Base-by-base conservation (phyloP, 2,329 filamentous ascomycete genomes). In the Nothopassalora personata region DNA sequence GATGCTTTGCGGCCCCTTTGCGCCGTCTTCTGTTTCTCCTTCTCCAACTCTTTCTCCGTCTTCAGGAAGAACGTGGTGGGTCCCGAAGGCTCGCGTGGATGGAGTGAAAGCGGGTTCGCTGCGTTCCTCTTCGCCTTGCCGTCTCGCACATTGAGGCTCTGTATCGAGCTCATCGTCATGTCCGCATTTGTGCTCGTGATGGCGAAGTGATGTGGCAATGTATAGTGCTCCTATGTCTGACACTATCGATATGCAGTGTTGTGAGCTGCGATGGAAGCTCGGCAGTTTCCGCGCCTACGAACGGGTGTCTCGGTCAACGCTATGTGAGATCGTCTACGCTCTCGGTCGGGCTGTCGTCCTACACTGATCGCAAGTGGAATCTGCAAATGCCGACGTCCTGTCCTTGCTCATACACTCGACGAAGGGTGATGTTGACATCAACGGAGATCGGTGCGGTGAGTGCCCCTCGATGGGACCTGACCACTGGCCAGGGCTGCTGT, bases 1-100 rank as follows among this genome's bases (percentile, higher is more conserved):
- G 68, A 68, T 34, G 51, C 59, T 55, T 64, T 70, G 43, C 64
- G 58, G 15, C 66, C 68, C 64, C 67, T 57, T 46, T 60, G 60
- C 18, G 49, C n/a, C 13, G 27, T n/a, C 15, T 51, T 51, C 18
- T 60, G 56, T 33, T 53, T 50, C 28, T 34, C 59, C 52, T 61
- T 60, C 50, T 81, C 76, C 65, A 80, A 71, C 54, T 81, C 78
- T 59, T 77, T 74, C 66, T 80, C 81, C 63, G 79, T 82, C 61
- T 80, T 76, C 61, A 87, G 74, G 71, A 86, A 85, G 76, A 86
- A 86, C 54, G 81, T 81, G 53, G 81, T 81, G 46, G 82, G 82
- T 60, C 74, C 74, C 58, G 70, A 66, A 65, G 67, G 70, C 65
- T 71, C 71, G 31, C 52, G 45, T 46, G 23, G 19, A 47, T 54